phyloP scores from a whole-genome alignment of 2,329 filamentous ascomycete species.

The Colletotrichum tropicicola region DNA sequence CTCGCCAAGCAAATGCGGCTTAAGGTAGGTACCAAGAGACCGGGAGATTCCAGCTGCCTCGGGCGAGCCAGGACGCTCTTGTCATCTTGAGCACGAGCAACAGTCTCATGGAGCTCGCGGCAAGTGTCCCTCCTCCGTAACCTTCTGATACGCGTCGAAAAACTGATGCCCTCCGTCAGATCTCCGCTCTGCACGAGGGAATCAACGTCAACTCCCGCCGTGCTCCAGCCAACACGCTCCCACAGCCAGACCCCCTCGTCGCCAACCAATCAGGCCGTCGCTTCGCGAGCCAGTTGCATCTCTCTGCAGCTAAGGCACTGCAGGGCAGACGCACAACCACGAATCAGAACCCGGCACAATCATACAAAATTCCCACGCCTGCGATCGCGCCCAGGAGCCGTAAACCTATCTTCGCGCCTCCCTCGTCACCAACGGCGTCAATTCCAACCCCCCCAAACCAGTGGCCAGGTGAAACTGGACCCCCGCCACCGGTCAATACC shows the following conservation, averaged over 20 bases:
- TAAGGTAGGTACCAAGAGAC: neutral
- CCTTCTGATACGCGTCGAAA: neutral
- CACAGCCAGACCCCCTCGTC: neutral
- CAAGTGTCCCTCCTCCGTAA: no score
- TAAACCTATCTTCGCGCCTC: neutral
- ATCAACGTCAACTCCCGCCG: neutral
- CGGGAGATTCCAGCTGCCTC: neutral
- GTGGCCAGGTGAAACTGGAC: neutral
- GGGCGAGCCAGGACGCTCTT: no score
- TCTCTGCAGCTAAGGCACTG: conserved; percentile 18
- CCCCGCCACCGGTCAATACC: conserved; percentile 3
- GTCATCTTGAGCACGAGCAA: no score
- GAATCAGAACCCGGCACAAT: conserved; percentile 14
- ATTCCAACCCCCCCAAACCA: neutral
- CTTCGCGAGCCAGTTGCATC: neutral
- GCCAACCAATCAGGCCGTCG: conserved; percentile 9
- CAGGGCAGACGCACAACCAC: conserved; percentile 19
- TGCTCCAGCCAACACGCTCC: neutral
- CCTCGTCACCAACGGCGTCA: neutral
- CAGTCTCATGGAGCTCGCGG: no score
- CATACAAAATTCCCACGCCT: conserved; percentile 10
- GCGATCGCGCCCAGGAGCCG: neutral
- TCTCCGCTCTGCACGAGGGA: no score
- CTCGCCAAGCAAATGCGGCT: conserved; percentile 1
- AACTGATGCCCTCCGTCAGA: neutral